A percentile compares a stretch with the other conserved stretches of the same genome.
These are phyloP conservation scores for Bisporella sp. DNA, from an alignment of 2,329 filamentous ascomycete species.

Conservation along the genomic window DNA sequence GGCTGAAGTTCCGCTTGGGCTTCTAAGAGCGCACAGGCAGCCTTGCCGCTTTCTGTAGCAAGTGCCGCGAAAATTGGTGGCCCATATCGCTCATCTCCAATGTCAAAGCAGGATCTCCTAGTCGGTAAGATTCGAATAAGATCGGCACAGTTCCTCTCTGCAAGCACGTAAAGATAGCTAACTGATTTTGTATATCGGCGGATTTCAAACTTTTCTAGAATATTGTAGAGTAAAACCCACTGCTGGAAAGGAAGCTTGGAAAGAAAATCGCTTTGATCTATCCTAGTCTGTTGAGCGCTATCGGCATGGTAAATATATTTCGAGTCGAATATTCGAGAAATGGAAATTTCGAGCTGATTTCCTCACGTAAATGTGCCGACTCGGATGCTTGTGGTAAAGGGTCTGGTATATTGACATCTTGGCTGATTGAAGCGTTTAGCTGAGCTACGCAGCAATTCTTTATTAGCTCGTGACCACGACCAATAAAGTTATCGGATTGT, in stretches of 20 bases:
- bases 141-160: neutral
- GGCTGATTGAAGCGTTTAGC: neutral
- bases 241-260: neutral
- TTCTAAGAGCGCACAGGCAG: constrained; percentile 19
- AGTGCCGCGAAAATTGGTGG: constrained; percentile 29
- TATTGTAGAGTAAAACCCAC: neutral
- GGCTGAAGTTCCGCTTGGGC: neutral
- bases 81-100: neutral
- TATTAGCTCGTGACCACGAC: neutral
- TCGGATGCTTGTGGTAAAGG: neutral
- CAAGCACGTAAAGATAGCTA: neutral
- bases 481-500: neutral
- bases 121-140: neutral
- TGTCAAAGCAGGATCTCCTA: neutral
- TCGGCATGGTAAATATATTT: neutral
- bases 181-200: neutral
- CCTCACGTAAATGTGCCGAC: neutral
- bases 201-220: neutral
- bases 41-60: constrained; percentile 20
- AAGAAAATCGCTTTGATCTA: neutral
- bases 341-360: neutral
- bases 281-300: neutral
- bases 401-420: neutral
- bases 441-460: neutral
- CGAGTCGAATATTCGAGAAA: neutral